Evolutionary conservation across 2,329 filamentous ascomycete species (phyloP).

Genomic region (Cryoendolithus antarcticus): DNA sequence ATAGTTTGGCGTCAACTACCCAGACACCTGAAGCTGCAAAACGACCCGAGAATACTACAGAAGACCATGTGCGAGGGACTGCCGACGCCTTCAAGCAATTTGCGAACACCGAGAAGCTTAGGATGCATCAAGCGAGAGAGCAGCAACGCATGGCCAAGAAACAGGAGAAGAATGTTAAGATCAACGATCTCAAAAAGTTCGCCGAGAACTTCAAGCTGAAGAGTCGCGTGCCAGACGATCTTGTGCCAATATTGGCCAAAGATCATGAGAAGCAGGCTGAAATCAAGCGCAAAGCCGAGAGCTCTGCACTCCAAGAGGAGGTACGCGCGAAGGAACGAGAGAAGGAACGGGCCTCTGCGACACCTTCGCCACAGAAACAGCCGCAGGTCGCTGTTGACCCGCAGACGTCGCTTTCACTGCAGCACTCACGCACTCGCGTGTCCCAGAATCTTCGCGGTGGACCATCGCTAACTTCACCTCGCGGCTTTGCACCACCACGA

Average conservation of each 20-base stretch:
- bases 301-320: conserved; percentile 52
- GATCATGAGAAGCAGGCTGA: conserved; percentile 89
- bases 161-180: conserved; percentile 77
- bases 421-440: conserved; percentile 4
- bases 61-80: conserved; percentile 49
- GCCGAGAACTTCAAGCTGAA: conserved; percentile 86
- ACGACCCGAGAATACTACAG: conserved; percentile 38
- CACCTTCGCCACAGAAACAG: conserved; percentile 7
- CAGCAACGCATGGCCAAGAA: conserved; percentile 42
- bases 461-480: conserved; percentile 8
- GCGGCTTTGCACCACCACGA: conserved; percentile 9
- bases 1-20: no score
- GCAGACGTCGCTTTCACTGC: conserved; percentile 2
- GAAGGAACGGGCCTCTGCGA: conserved; percentile 10
- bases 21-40: no score
- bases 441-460: conserved; percentile 4
- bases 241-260: conserved; percentile 92
- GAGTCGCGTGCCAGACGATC: conserved; percentile 79
- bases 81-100: conserved; percentile 54
- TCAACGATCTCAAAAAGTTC: conserved; percentile 93
- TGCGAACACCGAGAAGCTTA: conserved; percentile 48
- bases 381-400: conserved; percentile 3
- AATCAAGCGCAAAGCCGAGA: conserved; percentile 78
- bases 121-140: conserved; percentile 43
- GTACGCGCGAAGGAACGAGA: conserved; percentile 30